A percentile compares a stretch with the other conserved stretches of the same genome.
These are phyloP conservation scores for Apocynum venetum DNA, from an alignment of 257 asterid species.

Conservation along the genomic window DNA sequence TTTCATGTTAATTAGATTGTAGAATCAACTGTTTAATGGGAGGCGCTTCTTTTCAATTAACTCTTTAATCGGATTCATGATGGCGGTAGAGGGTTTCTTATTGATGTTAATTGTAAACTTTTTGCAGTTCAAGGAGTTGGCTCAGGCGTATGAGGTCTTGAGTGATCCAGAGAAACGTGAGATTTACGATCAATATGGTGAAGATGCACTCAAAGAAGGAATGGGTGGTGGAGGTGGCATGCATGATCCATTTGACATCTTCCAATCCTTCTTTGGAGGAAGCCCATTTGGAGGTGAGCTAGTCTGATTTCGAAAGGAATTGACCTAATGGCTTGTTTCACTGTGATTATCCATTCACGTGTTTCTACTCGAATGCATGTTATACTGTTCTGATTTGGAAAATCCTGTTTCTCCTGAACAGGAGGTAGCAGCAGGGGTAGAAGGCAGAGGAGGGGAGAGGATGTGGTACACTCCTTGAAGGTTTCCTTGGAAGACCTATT, in stretches of 20 bases:
- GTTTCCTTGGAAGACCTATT: slow-evolving; percentile 62
- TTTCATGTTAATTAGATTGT: too few relatives aligned
- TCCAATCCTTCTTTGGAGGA: slow-evolving; percentile 53
- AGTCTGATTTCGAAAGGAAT: not conserved
- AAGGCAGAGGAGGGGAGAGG: slow-evolving; percentile 68
- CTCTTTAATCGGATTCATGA: not conserved
- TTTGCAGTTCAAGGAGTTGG: slow-evolving; percentile 67
- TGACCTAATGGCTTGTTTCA: not conserved
- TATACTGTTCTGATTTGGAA: not conserved
- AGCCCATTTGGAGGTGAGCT: slow-evolving; percentile 53
- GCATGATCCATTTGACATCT: slow-evolving; percentile 73
- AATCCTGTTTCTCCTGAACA: slow-evolving; percentile 15
- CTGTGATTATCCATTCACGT: not conserved
- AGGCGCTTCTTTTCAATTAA: too few relatives aligned
- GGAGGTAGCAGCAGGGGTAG: slow-evolving; percentile 66
- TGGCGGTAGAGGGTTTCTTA: not conserved
- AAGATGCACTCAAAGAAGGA: slow-evolving; percentile 78
- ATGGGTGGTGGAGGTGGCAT: slow-evolving; percentile 53
- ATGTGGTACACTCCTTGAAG: slow-evolving; percentile 64
- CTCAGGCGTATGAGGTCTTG: slow-evolving; percentile 73
- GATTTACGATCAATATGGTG: slow-evolving; percentile 73
- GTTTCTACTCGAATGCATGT: too few relatives aligned
- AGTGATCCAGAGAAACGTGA: slow-evolving; percentile 70
- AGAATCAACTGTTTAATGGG: too few relatives aligned
- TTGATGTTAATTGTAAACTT: not conserved